These are phyloP conservation scores for Pseudocercospora macadamiae DNA, from an alignment of 2,329 filamentous ascomycete genomes.

Conservation along the genomic window DNA sequence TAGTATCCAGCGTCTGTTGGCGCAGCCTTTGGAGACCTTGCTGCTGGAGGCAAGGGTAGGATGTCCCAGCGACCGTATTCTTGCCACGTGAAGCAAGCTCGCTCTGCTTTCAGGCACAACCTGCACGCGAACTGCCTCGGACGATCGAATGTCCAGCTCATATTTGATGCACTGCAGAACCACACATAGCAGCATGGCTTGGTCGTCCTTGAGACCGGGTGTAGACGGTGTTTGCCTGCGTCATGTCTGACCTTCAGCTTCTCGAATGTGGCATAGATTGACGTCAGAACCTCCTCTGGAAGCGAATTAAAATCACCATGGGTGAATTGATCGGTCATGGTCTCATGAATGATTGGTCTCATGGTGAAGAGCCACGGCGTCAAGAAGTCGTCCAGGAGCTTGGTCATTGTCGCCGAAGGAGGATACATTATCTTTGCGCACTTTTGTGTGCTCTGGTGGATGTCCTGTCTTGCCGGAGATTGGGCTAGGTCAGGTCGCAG, in stretches of 20 bases:
- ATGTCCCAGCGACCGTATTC: slow-evolving; percentile 16
- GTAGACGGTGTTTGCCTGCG: neutral
- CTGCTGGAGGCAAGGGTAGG: slow-evolving; percentile 18
- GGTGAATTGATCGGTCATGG: neutral
- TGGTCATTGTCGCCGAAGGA: neutral
- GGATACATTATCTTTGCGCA: neutral
- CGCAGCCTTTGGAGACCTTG: neutral
- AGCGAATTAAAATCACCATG: neutral
- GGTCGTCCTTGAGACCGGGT: neutral
- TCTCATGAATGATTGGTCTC: neutral
- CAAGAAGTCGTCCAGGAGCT: neutral
- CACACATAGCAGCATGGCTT: slow-evolving; percentile 8
- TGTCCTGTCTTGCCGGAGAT: neutral
- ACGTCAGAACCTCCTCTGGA: neutral
- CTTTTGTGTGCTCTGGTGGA: neutral
- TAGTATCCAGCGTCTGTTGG: slow-evolving; percentile 10
- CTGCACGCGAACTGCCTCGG: slow-evolving; percentile 19
- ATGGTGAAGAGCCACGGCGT: neutral
- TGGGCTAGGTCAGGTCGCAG: neutral
- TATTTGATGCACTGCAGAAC: neutral
- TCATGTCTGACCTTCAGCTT: too few species aligned
- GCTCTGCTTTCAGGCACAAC: slow-evolving; percentile 18
- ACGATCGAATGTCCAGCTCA: slow-evolving; percentile 15
- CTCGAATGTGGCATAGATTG: neutral
- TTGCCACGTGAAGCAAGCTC: slow-evolving; percentile 20